Evolutionary conservation across 2,329 filamentous ascomycete genomes (phyloP), one percentile per base, ranked within the genome.

Genomic region (Aspergillus tubingensis): DNA sequence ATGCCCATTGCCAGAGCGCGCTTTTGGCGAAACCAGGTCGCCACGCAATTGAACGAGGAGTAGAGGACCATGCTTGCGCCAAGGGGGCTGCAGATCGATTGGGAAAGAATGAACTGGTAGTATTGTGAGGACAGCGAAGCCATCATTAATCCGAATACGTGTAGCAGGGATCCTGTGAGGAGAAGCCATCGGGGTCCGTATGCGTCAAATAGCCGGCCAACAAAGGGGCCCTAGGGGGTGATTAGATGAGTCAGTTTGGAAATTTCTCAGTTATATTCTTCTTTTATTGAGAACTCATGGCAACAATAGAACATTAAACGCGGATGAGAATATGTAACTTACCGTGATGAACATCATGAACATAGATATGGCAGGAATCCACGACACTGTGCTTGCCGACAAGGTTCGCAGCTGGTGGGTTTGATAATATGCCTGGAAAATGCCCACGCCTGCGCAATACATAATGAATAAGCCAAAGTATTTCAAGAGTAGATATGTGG

Each of bases 141-240:
- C 82, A 84, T 84, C 81, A 84, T 84, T 41, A 85, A 69, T 5
- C 82, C 82, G 56, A 85, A 81, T 52, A 84, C 79, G 62, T 84
- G 81, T 61, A 85, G 67, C 61, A 84, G 76, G 7, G 77, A 79
- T 15, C 83, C 83, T 47, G 76, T 68, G 1, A 81, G 36, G 2
- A 85, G 69, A 0, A 89, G 74, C 50, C 76, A 81, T 27, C 81
- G 80, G 0, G 87, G 86, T 0, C 88, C 88, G 61, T 85, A 83
- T 56, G 79, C 83, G 67, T 91, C 88, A 65, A 82, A 88, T 0
- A 87, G 49, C 57, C 83, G 84, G 2, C 88, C 88, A 13, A 86
- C 80, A 3, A 89, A 66, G 0, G 86, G 85, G 6, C 44, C 19
- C 44, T 47, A 13, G 10, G 36, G 36, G 36, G 8, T 47, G 23